Percentiles rank a stretch among this genome's conserved stretches.
phyloP scores from a whole-genome alignment of 2,329 filamentous ascomycete genomes.

The Fusarium transvaalense region DNA sequence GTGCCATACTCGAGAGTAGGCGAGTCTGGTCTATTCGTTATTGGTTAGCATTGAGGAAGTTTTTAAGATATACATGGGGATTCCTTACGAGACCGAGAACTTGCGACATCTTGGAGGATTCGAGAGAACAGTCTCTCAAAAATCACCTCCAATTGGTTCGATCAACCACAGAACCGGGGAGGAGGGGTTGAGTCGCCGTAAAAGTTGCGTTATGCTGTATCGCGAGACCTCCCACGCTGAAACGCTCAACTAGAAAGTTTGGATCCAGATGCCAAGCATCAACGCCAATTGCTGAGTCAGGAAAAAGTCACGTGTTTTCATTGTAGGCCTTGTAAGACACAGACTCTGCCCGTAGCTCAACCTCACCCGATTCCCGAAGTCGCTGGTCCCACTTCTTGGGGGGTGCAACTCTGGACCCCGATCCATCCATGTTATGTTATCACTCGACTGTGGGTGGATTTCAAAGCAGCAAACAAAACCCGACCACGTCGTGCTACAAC shows the following conservation, averaged over 20 bases:
- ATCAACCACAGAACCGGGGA: slow-evolving; percentile 24
- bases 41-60: slow-evolving; percentile 27
- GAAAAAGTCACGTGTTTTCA: slow-evolving; percentile 36
- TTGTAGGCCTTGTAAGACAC: background rate
- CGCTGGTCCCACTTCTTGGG: slow-evolving; percentile 28
- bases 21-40: slow-evolving; percentile 81
- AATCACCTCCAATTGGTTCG: slow-evolving; percentile 22
- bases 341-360: slow-evolving; percentile 1
- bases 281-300: slow-evolving; percentile 44
- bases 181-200: slow-evolving; percentile 30
- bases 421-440: slow-evolving; percentile 40
- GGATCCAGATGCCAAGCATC: slow-evolving; percentile 41
- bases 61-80: slow-evolving; percentile 13
- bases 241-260: slow-evolving; percentile 46
- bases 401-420: slow-evolving; percentile 36
- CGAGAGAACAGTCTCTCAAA: slow-evolving; percentile 39
- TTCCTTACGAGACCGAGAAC: slow-evolving; percentile 76
- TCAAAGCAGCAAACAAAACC: slow-evolving; percentile 50
- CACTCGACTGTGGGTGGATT: slow-evolving; percentile 49
- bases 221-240: slow-evolving; percentile 33
- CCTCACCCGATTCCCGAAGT: slow-evolving; percentile 38
- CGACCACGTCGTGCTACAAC: slow-evolving; percentile 30
- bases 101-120: slow-evolving; percentile 75
- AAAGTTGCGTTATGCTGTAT: slow-evolving; percentile 38
- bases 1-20: slow-evolving; percentile 97